Conservation (phyloP, 2,329 filamentous ascomycete genomes). For the Nemania sp. region DNA sequence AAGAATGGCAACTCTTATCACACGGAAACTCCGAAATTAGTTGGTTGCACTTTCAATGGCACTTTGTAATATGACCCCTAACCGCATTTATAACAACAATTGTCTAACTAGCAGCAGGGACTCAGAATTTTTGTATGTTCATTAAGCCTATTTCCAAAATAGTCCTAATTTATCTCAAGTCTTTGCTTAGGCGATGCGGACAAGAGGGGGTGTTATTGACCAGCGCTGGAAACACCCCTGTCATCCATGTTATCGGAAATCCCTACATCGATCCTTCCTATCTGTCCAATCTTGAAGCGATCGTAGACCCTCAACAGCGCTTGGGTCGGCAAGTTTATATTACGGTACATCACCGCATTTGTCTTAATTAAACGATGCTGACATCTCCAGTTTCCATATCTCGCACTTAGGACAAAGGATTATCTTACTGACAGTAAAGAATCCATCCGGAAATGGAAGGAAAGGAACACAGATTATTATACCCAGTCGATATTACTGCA, state of each 20-base stretch:
- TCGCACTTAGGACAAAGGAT: neutral
- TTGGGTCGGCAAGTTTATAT: slow-evolving; percentile 2
- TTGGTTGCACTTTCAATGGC: too few relatives aligned
- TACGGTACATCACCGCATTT: too few relatives aligned
- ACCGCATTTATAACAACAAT: too few relatives aligned
- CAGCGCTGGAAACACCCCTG: neutral
- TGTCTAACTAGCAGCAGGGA: too few relatives aligned
- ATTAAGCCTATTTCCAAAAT: neutral
- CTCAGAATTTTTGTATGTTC: neutral
- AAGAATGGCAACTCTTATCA: too few relatives aligned
- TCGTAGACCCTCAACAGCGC: neutral
- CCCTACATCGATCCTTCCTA: neutral
- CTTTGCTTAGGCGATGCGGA: neutral
- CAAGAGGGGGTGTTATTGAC: neutral
- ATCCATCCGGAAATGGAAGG: neutral
- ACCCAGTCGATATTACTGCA: neutral
- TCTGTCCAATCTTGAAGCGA: neutral
- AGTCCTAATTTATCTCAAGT: neutral
- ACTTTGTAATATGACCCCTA: too few relatives aligned
- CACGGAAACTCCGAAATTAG: too few relatives aligned
- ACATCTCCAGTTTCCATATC: neutral
- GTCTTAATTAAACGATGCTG: neutral
- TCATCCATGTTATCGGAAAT: neutral
- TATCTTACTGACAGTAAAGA: neutral
- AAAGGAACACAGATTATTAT: neutral